Evolutionary conservation across 768 basidiomycete genomes (phyloP), one percentile per base, ranked within the genome.

Genomic region (Kondoa malvinella): DNA sequence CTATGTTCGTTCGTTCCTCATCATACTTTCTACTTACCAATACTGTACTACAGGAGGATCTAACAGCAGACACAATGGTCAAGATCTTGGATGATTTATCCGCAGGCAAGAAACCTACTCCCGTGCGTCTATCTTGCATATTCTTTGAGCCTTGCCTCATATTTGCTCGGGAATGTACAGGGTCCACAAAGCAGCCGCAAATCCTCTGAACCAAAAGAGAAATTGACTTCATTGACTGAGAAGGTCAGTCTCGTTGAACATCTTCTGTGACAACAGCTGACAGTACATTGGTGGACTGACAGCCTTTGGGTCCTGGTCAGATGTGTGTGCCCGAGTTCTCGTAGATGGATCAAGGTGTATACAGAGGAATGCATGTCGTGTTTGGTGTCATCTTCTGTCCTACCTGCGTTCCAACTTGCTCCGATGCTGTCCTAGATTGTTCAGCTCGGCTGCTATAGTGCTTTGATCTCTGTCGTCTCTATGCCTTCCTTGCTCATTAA

Each of bases 231-330:
- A 50, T 80, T 92, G 34, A 82, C 85, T 25, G 80, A 81, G 60
- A 87, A 89, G 82, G 89, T 87, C 69, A 33, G 71, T 57, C 79
- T 71, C 26, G 40, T 33, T 17, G 31, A 33, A 27, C 31, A 67
- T 15, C 15, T 33, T 70, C 58, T 27, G 27, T 3, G 29, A n/a
- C 58, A 17, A 14, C 26, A 60, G 15, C 17, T 64, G 25, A n/a
- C 31, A 4, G 17, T 4, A 30, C 31, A 16, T 64, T 17, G 14
- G 26, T 34, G 30, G 33, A 27, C 40, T 62, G 57, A 27, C 68
- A 95, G 89, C 92, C 92, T 33, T 92, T 90, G 73, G 92, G 92
- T 67, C 92, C 92, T 40, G 92, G 92, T 73, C 88, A 92, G 76
- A 85, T 85, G 75, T 95, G 92, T 77, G 79, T 78, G 71, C 85